Evolutionary conservation across 441 rosid species (phyloP).

Genomic region (Euphorbia neoarborescens): DNA sequence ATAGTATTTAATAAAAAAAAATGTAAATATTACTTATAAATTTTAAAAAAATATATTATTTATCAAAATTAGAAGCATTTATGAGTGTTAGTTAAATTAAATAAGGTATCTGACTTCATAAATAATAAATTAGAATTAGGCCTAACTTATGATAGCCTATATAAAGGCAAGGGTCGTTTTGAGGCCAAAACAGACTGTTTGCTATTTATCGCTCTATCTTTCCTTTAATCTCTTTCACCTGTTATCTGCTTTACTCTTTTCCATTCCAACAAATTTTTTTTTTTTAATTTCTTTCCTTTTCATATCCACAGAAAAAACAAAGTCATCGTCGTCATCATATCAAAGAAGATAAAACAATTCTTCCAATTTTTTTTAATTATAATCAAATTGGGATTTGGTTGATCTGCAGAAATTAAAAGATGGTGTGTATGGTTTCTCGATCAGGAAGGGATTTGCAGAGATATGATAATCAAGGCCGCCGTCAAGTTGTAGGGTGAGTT

Average conservation of each 20-base stretch:
- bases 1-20: no score
- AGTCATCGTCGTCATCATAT: no score
- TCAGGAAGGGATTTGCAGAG: constrained; percentile 68
- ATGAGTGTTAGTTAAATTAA: constrained; percentile 16
- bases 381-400: no score
- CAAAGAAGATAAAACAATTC: no score
- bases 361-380: no score
- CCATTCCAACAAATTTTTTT: not conserved
- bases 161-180: not conserved
- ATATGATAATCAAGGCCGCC: constrained; percentile 63
- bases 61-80: no score
- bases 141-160: constrained; percentile 6
- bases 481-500: constrained; percentile 77
- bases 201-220: not conserved
- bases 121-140: not conserved
- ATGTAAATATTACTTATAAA: no score
- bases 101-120: not conserved
- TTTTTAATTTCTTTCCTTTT: not conserved
- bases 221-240: constrained; percentile 1
- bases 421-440: constrained; percentile 67
- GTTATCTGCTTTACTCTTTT: not conserved
- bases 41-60: no score
- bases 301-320: not conserved
- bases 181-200: not conserved
- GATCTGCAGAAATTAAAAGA: no score